Evolutionary conservation across 371 early-diverging fungal genomes (phyloP).

Genomic region (Choanephora cucurbitarum): DNA sequence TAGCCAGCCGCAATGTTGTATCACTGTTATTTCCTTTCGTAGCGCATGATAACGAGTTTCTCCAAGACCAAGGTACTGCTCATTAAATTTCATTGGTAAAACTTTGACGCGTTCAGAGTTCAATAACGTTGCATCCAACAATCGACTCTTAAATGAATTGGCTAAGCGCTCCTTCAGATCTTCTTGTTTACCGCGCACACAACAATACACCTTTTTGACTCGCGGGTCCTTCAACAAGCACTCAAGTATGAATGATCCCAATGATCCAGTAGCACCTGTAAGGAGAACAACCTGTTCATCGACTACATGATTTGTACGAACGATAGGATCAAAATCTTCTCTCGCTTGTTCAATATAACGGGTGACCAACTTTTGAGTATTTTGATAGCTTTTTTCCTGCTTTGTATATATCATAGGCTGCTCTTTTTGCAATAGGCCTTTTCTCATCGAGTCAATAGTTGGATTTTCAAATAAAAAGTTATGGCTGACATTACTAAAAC

Average conservation of each 20-base stretch:
- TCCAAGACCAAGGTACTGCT: constrained; percentile 27
- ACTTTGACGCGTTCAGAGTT: constrained; percentile 11
- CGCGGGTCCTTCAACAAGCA: constrained; percentile 23
- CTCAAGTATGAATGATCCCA: constrained; percentile 35
- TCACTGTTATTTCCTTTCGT: constrained; percentile 33
- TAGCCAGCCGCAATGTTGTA: constrained; percentile 40
- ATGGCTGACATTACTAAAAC: constrained; percentile 27
- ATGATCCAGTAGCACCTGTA: constrained; percentile 47
- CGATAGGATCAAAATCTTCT: background rate
- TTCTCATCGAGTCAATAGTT: constrained; percentile 20
- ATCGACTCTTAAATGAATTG: constrained; percentile 27
- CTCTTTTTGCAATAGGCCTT: background rate
- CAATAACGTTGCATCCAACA: constrained; percentile 11
- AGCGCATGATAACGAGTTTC: constrained; percentile 23
- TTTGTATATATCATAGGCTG: constrained; percentile 9
- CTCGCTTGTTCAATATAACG: too few relatives aligned
- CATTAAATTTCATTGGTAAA: constrained; percentile 24
- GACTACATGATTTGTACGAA: too few relatives aligned
- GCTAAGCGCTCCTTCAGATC: constrained; percentile 21
- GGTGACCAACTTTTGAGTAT: too few relatives aligned
- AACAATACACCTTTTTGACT: constrained; percentile 32
- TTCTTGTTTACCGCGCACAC: constrained; percentile 26
- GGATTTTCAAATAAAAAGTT: constrained; percentile 40
- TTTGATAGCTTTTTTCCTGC: constrained; percentile 15
- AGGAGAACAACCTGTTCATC: constrained; percentile 27